Evolutionary conservation across 108 stramenopile species (phyloP), one percentile per base, ranked within the genome.

Genomic region (Skeletonema costatum): DNA sequence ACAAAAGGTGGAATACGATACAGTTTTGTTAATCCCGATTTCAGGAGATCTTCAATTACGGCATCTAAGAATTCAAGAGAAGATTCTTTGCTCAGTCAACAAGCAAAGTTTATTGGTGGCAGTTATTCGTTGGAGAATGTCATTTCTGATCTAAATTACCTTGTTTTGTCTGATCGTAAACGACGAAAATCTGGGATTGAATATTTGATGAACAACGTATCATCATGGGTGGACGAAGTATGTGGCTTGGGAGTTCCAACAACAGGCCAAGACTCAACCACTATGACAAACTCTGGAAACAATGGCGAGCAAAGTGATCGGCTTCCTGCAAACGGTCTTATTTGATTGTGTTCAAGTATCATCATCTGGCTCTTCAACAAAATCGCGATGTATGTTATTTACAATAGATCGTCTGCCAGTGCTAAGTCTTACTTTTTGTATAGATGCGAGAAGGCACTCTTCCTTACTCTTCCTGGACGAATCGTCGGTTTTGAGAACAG

Each of bases 171-270:
- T 64, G 66, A 75, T 67, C 66, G 66, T 19, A 29, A 75, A 31
- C 39, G 58, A 60, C 65, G 74, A n/a, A 48, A 66, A 33, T 35
- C 33, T 0, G 66, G 74, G 1, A 66, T 75, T 36, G 60, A 66
- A 32, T 33, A 25, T 13, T 67, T 66, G 66, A 16, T 41, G 32
- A 33, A 60, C 44, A 36, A 31, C 13, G 39, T 75, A 42, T 44
- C 58, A 29, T 44, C 39, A 3, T 75, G 32, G 42, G 31, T 33
- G 7, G 74, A 75, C 2, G 74, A 75, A 21, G 56, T 31, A 21
- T 60, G 58, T 53, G 60, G 74, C 41, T 66, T 75, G 29, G 74
- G 74, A 25, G 65, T 41, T 8, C 74, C 65, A 29, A 75, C 32
- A 13, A n/a, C 41, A n/a, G 38, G 60, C 38, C 68, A 60, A 39